These are phyloP conservation scores for Salix viminalis DNA, from an alignment of 345 rosid genomes.

Conservation along the genomic window DNA sequence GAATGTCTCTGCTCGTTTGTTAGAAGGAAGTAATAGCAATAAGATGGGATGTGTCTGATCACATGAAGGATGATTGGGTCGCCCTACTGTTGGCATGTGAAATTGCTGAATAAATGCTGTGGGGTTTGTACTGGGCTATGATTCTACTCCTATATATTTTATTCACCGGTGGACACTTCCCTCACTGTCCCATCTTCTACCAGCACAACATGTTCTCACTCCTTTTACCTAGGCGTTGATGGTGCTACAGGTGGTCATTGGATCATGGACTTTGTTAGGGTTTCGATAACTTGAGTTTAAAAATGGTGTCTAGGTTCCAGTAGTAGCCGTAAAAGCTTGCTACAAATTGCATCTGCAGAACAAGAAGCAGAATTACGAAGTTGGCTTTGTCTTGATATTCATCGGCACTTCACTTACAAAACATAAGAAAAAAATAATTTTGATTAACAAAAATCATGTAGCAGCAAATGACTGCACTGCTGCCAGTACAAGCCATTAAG, in stretches of 20 bases:
- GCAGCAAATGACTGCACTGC: background rate
- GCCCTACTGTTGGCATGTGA: too few species aligned
- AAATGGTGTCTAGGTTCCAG: background rate
- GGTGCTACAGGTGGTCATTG: conserved; percentile 15
- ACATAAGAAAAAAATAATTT: background rate
- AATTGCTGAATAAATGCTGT: background rate
- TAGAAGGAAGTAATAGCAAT: too few species aligned
- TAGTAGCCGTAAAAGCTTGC: background rate
- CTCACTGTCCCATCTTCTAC: background rate
- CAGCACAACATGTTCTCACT: conserved; percentile 8
- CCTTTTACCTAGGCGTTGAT: background rate
- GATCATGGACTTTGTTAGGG: background rate
- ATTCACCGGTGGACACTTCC: background rate
- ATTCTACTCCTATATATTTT: background rate
- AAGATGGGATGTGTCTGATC: too few species aligned
- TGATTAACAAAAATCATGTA: background rate
- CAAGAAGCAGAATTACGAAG: background rate
- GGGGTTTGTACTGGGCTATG: background rate
- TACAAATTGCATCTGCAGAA: conserved; percentile 5
- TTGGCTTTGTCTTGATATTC: too few species aligned
- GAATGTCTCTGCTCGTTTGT: background rate
- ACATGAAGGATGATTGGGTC: too few species aligned
- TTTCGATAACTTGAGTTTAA: too few species aligned
- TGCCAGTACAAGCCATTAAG: background rate
- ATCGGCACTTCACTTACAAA: background rate